These are phyloP conservation scores for Alternaria sp. DNA, from an alignment of 2,329 filamentous ascomycete species.

Conservation along the genomic window DNA sequence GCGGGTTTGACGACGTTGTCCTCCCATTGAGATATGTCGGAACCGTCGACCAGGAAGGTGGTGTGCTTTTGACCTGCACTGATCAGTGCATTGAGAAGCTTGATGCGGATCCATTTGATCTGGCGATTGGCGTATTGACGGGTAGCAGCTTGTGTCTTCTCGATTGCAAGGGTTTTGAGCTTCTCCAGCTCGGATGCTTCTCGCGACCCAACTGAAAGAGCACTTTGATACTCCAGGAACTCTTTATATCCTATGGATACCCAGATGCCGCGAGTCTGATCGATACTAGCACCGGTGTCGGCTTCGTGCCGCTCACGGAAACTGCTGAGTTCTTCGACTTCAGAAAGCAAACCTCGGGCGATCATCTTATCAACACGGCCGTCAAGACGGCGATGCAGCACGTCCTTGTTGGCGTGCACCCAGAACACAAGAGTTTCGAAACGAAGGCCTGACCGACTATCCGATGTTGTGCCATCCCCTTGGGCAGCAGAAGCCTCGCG, in stretches of 20 bases:
- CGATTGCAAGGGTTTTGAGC: conserved; percentile 66
- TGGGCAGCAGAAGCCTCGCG: conserved; percentile 39
- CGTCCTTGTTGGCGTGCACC: conserved; percentile 75
- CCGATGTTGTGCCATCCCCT: background rate
- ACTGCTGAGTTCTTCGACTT: conserved; percentile 62
- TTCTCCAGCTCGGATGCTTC: conserved; percentile 55
- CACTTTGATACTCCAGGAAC: conserved; percentile 72
- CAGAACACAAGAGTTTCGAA: conserved; percentile 78
- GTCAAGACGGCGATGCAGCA: conserved; percentile 73
- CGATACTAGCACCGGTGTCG: conserved; percentile 61
- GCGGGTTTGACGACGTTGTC: conserved; percentile 71
- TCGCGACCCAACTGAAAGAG: conserved; percentile 35
- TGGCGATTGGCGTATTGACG: conserved; percentile 88
- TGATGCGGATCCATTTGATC: conserved; percentile 83
- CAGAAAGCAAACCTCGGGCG: conserved; percentile 65
- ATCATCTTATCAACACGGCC: conserved; percentile 85
- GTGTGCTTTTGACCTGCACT: conserved; percentile 60
- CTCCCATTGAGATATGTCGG: conserved; percentile 67
- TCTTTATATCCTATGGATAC: conserved; percentile 97
- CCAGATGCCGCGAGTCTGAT: conserved; percentile 87
- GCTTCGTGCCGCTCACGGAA: conserved; percentile 55
- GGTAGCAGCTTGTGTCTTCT: conserved; percentile 81
- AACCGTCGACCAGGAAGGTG: conserved; percentile 83
- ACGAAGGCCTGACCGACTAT: conserved; percentile 45
- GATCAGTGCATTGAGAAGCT: conserved; percentile 73